These are phyloP conservation scores for Trichocladium antarcticum DNA, from an alignment of 495 filamentous ascomycete species.

Conservation along the genomic window DNA sequence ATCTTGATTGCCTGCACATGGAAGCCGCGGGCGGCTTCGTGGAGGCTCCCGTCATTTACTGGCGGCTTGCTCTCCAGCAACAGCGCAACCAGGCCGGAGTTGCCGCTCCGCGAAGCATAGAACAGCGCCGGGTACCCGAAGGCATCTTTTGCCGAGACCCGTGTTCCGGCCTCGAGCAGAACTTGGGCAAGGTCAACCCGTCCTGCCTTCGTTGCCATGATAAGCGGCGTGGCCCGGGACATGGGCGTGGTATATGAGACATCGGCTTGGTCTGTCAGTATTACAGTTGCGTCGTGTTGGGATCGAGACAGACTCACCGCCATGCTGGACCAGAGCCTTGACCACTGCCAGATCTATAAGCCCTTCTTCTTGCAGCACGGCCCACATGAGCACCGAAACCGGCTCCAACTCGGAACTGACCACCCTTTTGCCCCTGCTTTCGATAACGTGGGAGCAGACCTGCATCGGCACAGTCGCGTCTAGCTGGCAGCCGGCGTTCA, in stretches of 20 bases:
- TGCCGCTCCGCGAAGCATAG: conserved; percentile 24
- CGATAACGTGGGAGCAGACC: conserved; percentile 2
- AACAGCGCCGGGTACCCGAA: conserved; percentile 33
- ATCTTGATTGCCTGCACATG: conserved; percentile 29
- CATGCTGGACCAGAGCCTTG: conserved; percentile 28
- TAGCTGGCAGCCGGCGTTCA: conserved; percentile 16
- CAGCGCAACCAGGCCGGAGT: conserved; percentile 13
- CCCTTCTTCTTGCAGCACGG: conserved; percentile 30
- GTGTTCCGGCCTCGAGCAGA: conserved; percentile 29
- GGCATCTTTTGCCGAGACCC: conserved; percentile 28
- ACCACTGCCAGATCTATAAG: conserved; percentile 27
- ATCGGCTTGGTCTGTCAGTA: conserved; percentile 24
- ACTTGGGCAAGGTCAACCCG: conserved; percentile 28
- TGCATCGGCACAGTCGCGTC: conserved; percentile 16
- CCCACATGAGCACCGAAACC: conserved; percentile 33
- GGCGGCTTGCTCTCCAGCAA: conserved; percentile 13
- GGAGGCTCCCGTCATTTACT: conserved; percentile 35
- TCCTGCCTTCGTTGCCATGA: conserved; percentile 28
- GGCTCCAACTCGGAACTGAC: conserved; percentile 22
- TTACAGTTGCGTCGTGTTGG: not conserved
- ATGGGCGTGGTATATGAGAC: conserved; percentile 28
- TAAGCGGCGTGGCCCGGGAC: conserved; percentile 30
- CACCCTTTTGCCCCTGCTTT: conserved; percentile 12
- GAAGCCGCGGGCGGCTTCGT: conserved; percentile 33
- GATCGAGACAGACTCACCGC: conserved; percentile 18